phyloP scores from a whole-genome alignment of 306 rosid genomes.

The Acacia melanoxylon region DNA sequence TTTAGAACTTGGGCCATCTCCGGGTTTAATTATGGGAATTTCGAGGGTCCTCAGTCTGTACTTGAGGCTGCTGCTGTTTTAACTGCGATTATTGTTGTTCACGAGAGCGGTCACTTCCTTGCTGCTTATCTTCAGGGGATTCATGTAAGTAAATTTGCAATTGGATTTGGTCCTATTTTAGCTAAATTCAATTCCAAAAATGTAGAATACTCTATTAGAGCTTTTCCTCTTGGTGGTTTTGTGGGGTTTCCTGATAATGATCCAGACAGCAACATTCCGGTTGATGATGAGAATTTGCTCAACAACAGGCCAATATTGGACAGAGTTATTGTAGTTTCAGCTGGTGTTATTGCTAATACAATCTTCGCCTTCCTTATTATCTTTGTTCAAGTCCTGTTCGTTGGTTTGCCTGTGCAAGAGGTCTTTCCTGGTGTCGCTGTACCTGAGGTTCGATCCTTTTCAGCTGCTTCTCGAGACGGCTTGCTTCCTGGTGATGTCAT shows the following conservation, averaged over 20 bases:
- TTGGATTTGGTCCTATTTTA: slow-evolving; percentile 96
- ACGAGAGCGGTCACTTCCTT: slow-evolving; percentile 96
- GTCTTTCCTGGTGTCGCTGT: slow-evolving; percentile 87
- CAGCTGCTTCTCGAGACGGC: slow-evolving; percentile 94
- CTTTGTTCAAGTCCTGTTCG: slow-evolving; percentile 79
- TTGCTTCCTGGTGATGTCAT: slow-evolving; percentile 85
- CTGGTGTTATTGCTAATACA: slow-evolving; percentile 94
- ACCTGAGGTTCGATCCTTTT: slow-evolving; percentile 78
- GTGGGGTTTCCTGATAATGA: slow-evolving; percentile 99
- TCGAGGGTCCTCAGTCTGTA: slow-evolving; percentile 88
- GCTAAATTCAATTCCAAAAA: slow-evolving; percentile 88
- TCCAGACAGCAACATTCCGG: slow-evolving; percentile 89
- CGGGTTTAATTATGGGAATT: slow-evolving; percentile 70
- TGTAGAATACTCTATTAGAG: slow-evolving; percentile 91
- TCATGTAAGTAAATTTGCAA: slow-evolving; percentile 95
- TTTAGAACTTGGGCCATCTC: slow-evolving; percentile 57
- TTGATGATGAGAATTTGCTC: slow-evolving; percentile 78
- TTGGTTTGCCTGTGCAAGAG: slow-evolving; percentile 95
- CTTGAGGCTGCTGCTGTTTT: slow-evolving; percentile 84
- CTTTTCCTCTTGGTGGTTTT: slow-evolving; percentile 97
- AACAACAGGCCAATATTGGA: slow-evolving; percentile 95
- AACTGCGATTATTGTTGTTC: slow-evolving; percentile 89
- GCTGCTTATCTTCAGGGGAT: slow-evolving; percentile 96
- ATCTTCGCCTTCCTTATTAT: slow-evolving; percentile 79
- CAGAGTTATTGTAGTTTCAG: slow-evolving; percentile 86